Percentiles rank a stretch among this genome's conserved stretches.
These are phyloP conservation scores for Vigna reflexopilosa DNA, from an alignment of 306 rosid species.

Conservation along the genomic window DNA sequence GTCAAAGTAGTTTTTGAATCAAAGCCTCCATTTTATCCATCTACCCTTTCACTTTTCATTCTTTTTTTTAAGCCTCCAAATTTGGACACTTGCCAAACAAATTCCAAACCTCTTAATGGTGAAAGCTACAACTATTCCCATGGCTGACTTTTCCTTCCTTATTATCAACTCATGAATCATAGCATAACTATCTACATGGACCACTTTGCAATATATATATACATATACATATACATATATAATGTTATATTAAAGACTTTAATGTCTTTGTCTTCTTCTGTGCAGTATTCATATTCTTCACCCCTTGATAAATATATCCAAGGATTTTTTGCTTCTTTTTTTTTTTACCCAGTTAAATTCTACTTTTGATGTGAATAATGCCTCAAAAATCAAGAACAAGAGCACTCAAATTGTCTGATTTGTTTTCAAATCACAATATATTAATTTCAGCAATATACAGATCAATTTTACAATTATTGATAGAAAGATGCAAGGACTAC, in stretches of 20 bases:
- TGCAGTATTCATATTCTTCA: background rate
- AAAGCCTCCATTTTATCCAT: background rate
- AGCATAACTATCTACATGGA: background rate
- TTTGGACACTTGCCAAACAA: slow-evolving; percentile 45
- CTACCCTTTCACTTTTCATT: background rate
- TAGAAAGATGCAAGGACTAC: slow-evolving; percentile 4
- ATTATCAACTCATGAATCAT: background rate
- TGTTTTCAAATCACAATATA: too few relatives aligned
- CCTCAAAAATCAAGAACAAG: background rate
- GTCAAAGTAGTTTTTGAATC: slow-evolving; percentile 1
- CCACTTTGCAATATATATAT: slow-evolving; percentile 11
- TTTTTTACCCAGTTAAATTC: background rate
- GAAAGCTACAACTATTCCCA: slow-evolving; percentile 22
- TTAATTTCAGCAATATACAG: background rate
- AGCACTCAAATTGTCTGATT: background rate
- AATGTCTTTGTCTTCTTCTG: background rate
- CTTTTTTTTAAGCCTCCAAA: slow-evolving; percentile 18
- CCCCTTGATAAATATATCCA: slow-evolving; percentile 11
- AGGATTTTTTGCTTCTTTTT: background rate
- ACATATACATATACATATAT: background rate
- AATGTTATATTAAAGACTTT: too few relatives aligned
- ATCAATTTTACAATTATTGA: slow-evolving; percentile 22
- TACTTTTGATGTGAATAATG: background rate
- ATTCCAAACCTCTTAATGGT: slow-evolving; percentile 31
- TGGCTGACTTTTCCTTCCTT: slow-evolving; percentile 34